These are phyloP conservation scores for Syzygium syzygioides DNA, from an alignment of 441 rosid species.

Conservation along the genomic window DNA sequence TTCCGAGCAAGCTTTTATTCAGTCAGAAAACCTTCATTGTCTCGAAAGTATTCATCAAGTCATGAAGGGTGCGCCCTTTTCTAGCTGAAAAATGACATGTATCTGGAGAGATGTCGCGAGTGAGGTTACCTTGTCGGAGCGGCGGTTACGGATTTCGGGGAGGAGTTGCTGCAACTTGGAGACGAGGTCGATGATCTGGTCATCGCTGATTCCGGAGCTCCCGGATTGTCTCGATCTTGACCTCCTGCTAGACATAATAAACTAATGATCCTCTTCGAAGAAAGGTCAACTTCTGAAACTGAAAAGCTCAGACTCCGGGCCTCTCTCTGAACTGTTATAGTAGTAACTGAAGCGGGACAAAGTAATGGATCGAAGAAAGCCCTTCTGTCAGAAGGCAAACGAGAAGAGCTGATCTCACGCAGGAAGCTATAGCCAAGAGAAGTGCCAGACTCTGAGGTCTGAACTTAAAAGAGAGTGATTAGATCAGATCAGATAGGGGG, in stretches of 20 bases:
- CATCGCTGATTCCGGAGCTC: conserved; percentile 67
- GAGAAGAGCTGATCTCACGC: background rate
- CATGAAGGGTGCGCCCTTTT: background rate
- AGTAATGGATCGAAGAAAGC: background rate
- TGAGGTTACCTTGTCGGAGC: conserved; percentile 55
- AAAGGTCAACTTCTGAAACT: background rate
- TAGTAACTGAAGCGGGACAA: background rate
- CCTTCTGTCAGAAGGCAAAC: background rate
- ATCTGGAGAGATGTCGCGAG: background rate
- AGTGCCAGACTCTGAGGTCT: background rate
- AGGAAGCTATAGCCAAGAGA: background rate
- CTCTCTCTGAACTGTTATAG: background rate
- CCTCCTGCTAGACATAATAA: conserved; percentile 63
- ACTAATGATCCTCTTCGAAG: background rate
- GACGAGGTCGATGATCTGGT: conserved; percentile 85
- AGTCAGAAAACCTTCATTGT: background rate
- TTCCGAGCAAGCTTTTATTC: background rate
- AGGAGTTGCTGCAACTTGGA: conserved; percentile 76
- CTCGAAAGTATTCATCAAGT: background rate
- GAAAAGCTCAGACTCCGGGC: background rate
- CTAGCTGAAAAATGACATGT: background rate
- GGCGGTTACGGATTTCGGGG: conserved; percentile 59
- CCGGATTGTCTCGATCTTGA: conserved; percentile 66
- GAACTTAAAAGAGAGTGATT: background rate
- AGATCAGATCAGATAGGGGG: background rate